Evolutionary conservation across 352 stramenopile genomes (phyloP).

Genomic region (Thalassiosira livingstoniorum): DNA sequence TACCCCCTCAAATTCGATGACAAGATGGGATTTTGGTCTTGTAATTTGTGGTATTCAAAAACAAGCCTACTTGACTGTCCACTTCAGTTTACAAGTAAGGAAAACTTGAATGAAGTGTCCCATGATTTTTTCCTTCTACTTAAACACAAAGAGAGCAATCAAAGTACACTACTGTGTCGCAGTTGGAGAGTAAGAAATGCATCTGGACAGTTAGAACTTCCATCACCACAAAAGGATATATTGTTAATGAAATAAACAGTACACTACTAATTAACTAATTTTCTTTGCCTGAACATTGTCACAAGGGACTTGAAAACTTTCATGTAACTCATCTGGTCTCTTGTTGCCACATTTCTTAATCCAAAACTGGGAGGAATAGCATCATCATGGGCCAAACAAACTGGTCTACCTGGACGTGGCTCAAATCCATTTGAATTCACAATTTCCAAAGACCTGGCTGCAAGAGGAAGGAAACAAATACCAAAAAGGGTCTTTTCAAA

Average conservation of each 20-base stretch:
- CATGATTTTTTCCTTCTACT: not conserved
- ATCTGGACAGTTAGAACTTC: not conserved
- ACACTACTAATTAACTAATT: not conserved
- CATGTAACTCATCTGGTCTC: not conserved
- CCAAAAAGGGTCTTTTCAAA: not conserved
- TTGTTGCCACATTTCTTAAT: not conserved
- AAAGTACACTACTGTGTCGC: not conserved
- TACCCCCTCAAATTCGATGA: conserved; percentile 1
- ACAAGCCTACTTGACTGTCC: not conserved
- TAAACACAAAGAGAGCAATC: not conserved
- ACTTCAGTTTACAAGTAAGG: not conserved
- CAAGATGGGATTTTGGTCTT: not conserved
- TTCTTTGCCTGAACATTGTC: conserved; percentile 4
- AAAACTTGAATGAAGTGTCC: not conserved
- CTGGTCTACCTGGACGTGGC: not conserved
- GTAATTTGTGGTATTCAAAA: conserved; percentile 14
- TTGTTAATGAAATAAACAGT: conserved; percentile 1
- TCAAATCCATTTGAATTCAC: not conserved
- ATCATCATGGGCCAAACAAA: not conserved
- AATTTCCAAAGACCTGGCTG: not conserved
- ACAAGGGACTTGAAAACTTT: not conserved
- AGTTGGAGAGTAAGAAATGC: conserved; percentile 3
- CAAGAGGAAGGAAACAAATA: not conserved
- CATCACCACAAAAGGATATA: not conserved
- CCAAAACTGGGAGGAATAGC: not conserved